Evolutionary conservation across 2,329 filamentous ascomycete genomes (phyloP), one percentile per base, ranked within the genome.

Genomic region (Rhinocladiella similis): DNA sequence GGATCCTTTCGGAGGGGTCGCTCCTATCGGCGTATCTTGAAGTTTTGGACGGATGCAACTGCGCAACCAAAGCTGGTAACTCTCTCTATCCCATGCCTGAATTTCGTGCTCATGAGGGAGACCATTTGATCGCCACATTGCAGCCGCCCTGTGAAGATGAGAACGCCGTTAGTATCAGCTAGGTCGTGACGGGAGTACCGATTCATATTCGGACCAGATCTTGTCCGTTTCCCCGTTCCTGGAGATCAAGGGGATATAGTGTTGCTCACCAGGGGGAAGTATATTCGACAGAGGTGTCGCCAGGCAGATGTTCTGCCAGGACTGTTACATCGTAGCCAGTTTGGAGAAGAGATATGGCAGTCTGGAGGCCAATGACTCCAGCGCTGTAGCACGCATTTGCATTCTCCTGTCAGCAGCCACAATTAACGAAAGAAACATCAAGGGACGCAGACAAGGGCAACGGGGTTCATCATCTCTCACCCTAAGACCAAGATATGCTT

Each of bases 61-160:
- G 2, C 47, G 27, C 5, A 49, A 20, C 47, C 47, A 49, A 19
- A 16, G 14, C n/a, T 33, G 25, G 47, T 49, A 49, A 36, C 47
- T 49, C 27, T 49, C 25, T 18, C 29, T 49, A 19, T 49, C 47
- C 47, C 47, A 49, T 35, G 7, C 22, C 29, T 49, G 47, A 9
- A 49, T 49, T 20, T 49, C 25, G 7, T 18, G 22, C 47, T 49
- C 47, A 35, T 49, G 14, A 6, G 47, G 47, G 6, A 49, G 47
- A 18, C 14, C 47, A 49, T 49, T 49, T 35, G 47, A 49, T 19
- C 47, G 47, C 47, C 47, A 49, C 27, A 49, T 49, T 18, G 47
- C 47, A 7, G 47, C 47, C 18, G 47, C 47, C 47, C 47, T 49
- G 19, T 33, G 6, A 29, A 4, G 25, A 47, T 7, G 22, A 25